These are phyloP conservation scores for Mesembryanthemum crystallinum DNA, from an alignment of 148 eudicot genomes.

Conservation along the genomic window DNA sequence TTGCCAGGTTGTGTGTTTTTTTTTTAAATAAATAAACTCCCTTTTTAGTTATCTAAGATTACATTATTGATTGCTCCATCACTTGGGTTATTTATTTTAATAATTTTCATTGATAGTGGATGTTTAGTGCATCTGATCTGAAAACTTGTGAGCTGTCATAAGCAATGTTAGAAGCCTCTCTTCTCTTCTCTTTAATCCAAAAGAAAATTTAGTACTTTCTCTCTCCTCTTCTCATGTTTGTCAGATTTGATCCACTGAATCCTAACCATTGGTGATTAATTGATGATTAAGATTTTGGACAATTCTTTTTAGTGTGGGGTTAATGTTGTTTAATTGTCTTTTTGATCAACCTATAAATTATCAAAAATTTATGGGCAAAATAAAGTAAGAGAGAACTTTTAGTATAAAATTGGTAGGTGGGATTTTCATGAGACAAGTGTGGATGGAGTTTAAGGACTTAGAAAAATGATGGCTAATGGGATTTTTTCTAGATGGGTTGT, in stretches of 20 bases:
- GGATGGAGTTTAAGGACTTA: constrained; percentile 20
- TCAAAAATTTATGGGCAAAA: background rate
- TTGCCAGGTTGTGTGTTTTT: constrained; percentile 28
- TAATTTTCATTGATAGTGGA: constrained; percentile 33
- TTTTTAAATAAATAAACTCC: constrained; percentile 2
- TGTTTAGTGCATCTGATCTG: constrained; percentile 27
- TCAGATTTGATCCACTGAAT: constrained; percentile 24
- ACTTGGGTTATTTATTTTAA: constrained; percentile 2
- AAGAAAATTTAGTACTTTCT: too few species aligned
- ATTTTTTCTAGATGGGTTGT: constrained; percentile 16
- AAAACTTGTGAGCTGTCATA: constrained; percentile 26
- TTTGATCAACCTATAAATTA: background rate
- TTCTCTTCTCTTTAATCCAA: too few species aligned
- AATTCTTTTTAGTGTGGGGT: background rate
- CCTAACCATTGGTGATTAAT: constrained; percentile 17
- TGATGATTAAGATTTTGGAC: constrained; percentile 16
- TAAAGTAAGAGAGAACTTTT: background rate
- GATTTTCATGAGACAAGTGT: constrained; percentile 24
- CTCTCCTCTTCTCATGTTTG: background rate
- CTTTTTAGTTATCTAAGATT: constrained; percentile 7
- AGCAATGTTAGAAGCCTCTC: background rate
- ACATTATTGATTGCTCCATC: constrained; percentile 18
- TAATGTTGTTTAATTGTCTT: background rate
- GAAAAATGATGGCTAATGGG: constrained; percentile 8
- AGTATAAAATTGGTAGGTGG: constrained; percentile 21